These are phyloP conservation scores for Cyathus olla DNA, from an alignment of 1,284 basidiomycete genomes.

Conservation along the genomic window DNA sequence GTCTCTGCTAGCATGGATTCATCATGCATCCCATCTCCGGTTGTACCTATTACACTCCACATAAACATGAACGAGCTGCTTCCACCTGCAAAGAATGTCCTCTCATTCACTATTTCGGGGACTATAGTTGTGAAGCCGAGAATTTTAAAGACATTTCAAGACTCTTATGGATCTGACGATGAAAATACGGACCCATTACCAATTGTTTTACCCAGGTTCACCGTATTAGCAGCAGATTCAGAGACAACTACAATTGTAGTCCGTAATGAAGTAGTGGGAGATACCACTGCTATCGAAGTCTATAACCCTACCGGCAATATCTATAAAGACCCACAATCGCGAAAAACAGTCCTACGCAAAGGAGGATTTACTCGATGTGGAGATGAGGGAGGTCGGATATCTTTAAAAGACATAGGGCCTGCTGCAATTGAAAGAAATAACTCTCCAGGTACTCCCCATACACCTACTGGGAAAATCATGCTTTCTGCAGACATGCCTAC, in stretches of 20 bases:
- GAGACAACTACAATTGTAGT: constrained; percentile 67
- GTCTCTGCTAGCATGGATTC: constrained; percentile 41
- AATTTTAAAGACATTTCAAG: constrained; percentile 13
- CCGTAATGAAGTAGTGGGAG: constrained; percentile 64
- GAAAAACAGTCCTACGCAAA: constrained; percentile 69
- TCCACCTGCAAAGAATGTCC: constrained; percentile 69
- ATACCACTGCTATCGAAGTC: constrained; percentile 61
- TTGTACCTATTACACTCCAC: constrained; percentile 74
- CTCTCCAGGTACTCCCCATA: constrained; percentile 32
- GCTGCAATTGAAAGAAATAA: constrained; percentile 21
- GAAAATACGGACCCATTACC: constrained; percentile 55
- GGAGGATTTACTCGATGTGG: constrained; percentile 67
- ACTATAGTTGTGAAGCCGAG: constrained; percentile 70
- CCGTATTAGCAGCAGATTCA: constrained; percentile 70
- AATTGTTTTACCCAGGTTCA: constrained; percentile 74
- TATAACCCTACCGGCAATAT: constrained; percentile 68
- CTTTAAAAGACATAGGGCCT: constrained; percentile 51
- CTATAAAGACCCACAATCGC: constrained; percentile 64
- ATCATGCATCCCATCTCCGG: constrained; percentile 50
- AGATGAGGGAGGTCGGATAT: constrained; percentile 68
- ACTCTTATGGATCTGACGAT: constrained; percentile 5
- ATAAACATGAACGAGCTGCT: constrained; percentile 82
- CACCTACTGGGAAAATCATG: constrained; percentile 30
- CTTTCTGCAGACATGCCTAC: no score
- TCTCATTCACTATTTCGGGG: constrained; percentile 75